A percentile compares a stretch with the other conserved stretches of the same genome.
phyloP scores from a whole-genome alignment of 1,139 yeast species.

The Pichia sp. region DNA sequence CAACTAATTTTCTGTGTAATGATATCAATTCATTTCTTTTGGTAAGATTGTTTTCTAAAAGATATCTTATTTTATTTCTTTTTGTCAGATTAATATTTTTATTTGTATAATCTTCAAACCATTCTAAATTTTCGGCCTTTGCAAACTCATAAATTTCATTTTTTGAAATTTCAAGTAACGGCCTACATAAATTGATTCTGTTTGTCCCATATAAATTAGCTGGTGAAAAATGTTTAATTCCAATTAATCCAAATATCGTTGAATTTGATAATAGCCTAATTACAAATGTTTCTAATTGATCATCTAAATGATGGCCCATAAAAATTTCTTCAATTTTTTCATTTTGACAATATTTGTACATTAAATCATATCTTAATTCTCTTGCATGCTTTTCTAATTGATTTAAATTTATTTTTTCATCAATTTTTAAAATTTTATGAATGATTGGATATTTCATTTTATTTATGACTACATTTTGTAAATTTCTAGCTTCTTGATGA shows the following conservation, averaged over 20 bases:
- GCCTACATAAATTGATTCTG: slow-evolving; percentile 36
- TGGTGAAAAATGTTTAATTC: slow-evolving; percentile 30
- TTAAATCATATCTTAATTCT: slow-evolving; percentile 40
- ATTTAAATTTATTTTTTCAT: slow-evolving; percentile 14
- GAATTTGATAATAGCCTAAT: slow-evolving; percentile 51
- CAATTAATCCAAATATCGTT: slow-evolving; percentile 52
- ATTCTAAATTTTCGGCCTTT: slow-evolving; percentile 32
- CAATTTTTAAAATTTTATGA: slow-evolving; percentile 36
- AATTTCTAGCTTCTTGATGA: slow-evolving; percentile 17
- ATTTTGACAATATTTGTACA: slow-evolving; percentile 35
- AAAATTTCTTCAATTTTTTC: slow-evolving; percentile 34
- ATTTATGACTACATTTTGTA: slow-evolving; percentile 35
- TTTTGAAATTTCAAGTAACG: slow-evolving; percentile 46
- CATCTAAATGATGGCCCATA: slow-evolving; percentile 66
- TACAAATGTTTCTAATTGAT: slow-evolving; percentile 65
- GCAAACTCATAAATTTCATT: slow-evolving; percentile 44
- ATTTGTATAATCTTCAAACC: slow-evolving; percentile 73
- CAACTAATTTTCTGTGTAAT: slow-evolving; percentile 7
- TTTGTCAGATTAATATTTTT: slow-evolving; percentile 45
- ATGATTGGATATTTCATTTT: slow-evolving; percentile 35
- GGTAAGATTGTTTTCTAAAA: slow-evolving; percentile 13
- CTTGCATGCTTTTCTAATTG: slow-evolving; percentile 52
- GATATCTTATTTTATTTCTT: slow-evolving; percentile 44
- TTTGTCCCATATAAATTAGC: slow-evolving; percentile 2
- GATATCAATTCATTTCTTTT: slow-evolving; percentile 1